These are phyloP conservation scores for Colletotrichum sp. DNA, from an alignment of 2,329 filamentous ascomycete species.

Conservation along the genomic window DNA sequence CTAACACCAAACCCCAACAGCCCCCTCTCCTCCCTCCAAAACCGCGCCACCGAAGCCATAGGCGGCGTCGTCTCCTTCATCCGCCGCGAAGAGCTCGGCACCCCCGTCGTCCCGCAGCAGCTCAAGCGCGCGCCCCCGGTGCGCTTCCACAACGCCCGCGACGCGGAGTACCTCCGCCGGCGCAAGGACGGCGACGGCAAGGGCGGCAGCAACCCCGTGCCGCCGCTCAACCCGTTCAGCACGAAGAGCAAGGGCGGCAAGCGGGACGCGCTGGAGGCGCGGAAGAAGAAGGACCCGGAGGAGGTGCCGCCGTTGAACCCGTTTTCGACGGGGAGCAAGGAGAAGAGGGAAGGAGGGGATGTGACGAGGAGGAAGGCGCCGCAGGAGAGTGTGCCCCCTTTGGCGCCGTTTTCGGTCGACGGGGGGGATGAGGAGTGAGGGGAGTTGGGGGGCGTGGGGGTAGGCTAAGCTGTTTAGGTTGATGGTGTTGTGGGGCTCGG, in stretches of 20 bases:
- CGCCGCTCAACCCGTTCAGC: not conserved
- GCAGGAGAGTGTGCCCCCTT: slow-evolving; percentile 3
- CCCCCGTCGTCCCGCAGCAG: not conserved
- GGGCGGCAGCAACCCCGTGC: not conserved
- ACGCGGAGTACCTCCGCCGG: not conserved
- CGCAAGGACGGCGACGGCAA: not conserved
- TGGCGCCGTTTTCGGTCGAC: not conserved
- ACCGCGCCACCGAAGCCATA: slow-evolving; percentile 10
- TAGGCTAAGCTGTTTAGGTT: no score
- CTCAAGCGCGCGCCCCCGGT: not conserved
- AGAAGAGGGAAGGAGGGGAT: not conserved
- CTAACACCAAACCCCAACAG: not conserved
- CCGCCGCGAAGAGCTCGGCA: slow-evolving; percentile 5
- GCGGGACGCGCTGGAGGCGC: not conserved
- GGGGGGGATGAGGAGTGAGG: not conserved
- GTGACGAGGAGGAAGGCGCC: not conserved
- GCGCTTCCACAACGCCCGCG: slow-evolving; percentile 2
- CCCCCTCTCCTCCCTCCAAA: not conserved
- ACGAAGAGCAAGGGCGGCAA: not conserved
- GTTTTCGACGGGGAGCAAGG: not conserved
- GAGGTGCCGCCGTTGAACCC: not conserved
- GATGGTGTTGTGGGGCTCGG: no score
- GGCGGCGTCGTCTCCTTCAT: slow-evolving; percentile 10
- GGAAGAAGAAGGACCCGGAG: not conserved
- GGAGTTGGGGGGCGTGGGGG: not conserved